A percentile compares a stretch with the other conserved stretches of the same genome.
phyloP scores from a whole-genome alignment of 2,329 filamentous ascomycete species.

The Penicillium sp. region DNA sequence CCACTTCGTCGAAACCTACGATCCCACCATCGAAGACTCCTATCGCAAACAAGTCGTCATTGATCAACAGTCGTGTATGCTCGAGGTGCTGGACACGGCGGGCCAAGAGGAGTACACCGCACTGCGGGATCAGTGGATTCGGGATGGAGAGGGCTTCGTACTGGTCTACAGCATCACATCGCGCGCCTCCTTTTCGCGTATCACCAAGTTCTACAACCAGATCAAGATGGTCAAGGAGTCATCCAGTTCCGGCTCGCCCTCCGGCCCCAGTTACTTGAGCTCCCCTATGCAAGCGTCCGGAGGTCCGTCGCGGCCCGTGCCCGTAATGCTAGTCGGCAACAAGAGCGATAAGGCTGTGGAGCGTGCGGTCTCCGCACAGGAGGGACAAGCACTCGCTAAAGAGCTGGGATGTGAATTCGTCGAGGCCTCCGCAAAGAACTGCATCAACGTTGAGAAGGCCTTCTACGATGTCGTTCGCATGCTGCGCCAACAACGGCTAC shows the following conservation, averaged over 20 bases:
- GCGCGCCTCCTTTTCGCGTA: slow-evolving; percentile 88
- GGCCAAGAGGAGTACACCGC: slow-evolving; percentile 99
- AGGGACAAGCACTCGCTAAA: slow-evolving; percentile 86
- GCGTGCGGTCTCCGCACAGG: slow-evolving; percentile 93
- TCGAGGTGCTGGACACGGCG: slow-evolving; percentile 94
- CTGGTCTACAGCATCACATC: slow-evolving; percentile 98
- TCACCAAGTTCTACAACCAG: slow-evolving; percentile 94
- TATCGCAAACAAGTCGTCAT: slow-evolving; percentile 76
- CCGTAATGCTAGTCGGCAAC: slow-evolving; percentile 98
- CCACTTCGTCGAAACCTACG: slow-evolving; percentile 93
- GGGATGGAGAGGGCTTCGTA: slow-evolving; percentile 95
- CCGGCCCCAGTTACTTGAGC: slow-evolving; percentile 49
- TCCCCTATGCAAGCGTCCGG: slow-evolving; percentile 51
- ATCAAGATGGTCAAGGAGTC: slow-evolving; percentile 98
- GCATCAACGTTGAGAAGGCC: slow-evolving; percentile 96
- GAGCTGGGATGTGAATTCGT: slow-evolving; percentile 95
- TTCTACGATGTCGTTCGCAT: slow-evolving; percentile 97
- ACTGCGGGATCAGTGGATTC: slow-evolving; percentile 95
- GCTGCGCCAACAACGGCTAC: slow-evolving; percentile 77
- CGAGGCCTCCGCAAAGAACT: slow-evolving; percentile 95
- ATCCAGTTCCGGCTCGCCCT: slow-evolving; percentile 54
- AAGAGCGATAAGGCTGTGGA: slow-evolving; percentile 97
- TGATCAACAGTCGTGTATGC: slow-evolving; percentile 92
- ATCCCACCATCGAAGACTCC: slow-evolving; percentile 68
- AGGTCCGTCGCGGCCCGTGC: slow-evolving; percentile 65